Evolutionary conservation across 2,329 filamentous ascomycete genomes (phyloP), one percentile per base, ranked within the genome.

Genomic region (Colletotrichum sansevieriae): DNA sequence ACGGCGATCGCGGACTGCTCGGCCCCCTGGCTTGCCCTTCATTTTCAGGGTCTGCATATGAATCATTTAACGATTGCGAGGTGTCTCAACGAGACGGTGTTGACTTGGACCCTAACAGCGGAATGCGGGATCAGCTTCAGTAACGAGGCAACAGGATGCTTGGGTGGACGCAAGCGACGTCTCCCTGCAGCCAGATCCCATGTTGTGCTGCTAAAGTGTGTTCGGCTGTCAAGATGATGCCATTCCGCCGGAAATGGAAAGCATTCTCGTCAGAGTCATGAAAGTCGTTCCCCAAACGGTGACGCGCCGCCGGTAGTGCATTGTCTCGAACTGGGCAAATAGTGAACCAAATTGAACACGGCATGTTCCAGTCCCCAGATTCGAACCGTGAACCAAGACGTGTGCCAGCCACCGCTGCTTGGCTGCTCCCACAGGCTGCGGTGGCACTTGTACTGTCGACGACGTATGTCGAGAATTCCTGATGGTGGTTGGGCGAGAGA

Each of bases 211-310:
- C n/a, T n/a, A n/a, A n/a, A n/a, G n/a, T 49, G 39, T n/a, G 41
- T 46, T n/a, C 33, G 47, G 22, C 29, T 41, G 13, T 15, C n/a
- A 11, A n/a, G n/a, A 59, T 47, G 54, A 65, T 68, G 33, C 41
- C 47, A 59, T 51, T 29, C 46, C 39, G 58, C 65, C 65, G 65
- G 61, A 68, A 44, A 20, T 60, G 55, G 61, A 58, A 9, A 37
- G 39, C 9, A 41, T 35, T 52, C 13, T 47, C 39, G 33, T n/a
- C 39, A 55, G 47, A 54, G 55, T 43, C 62, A 55, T 22, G 47
- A n/a, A 46, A 55, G 65, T 68, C 54, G 12, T 60, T 9, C 15
- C 41, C 47, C 7, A 52, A 41, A 64, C 33, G 8, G 39, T 65
- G 10, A 8, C 43, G 46, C 18, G 29, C 6, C 43, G 25, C 15